These are phyloP conservation scores for Boletellus ananiceps DNA, from an alignment of 768 basidiomycete species.

Conservation along the genomic window DNA sequence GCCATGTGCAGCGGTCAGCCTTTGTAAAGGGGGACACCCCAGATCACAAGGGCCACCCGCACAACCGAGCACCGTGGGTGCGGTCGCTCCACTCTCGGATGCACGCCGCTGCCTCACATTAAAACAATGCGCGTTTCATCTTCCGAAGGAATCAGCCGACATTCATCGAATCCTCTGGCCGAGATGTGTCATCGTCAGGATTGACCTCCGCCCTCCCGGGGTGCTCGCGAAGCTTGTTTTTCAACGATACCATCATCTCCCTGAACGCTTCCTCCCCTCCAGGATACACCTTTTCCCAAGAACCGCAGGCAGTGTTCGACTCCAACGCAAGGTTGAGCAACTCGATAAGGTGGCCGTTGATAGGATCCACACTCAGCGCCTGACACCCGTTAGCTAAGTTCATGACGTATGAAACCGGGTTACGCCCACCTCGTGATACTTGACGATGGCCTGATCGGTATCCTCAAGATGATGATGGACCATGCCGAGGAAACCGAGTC, in stretches of 20 bases:
- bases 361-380: slow-evolving; percentile 79
- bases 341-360: slow-evolving; percentile 77
- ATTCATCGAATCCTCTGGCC: slow-evolving; percentile 29
- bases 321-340: slow-evolving; percentile 80
- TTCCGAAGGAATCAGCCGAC: slow-evolving; percentile 21
- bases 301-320: slow-evolving; percentile 30
- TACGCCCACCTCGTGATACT: slow-evolving; percentile 80
- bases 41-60: slow-evolving; percentile 20
- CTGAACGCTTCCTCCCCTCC: slow-evolving; percentile 33
- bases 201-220: slow-evolving; percentile 18
- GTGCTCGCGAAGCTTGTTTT: slow-evolving; percentile 26
- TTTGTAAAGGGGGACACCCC: slow-evolving; percentile 22
- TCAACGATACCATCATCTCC: slow-evolving; percentile 31
- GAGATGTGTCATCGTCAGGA: slow-evolving; percentile 14
- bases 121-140: slow-evolving; percentile 22
- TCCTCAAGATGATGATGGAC: slow-evolving; percentile 74
- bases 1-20: slow-evolving; percentile 9
- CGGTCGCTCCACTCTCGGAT: slow-evolving; percentile 21
- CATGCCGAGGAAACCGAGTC: slow-evolving; percentile 86
- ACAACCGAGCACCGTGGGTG: slow-evolving; percentile 21
- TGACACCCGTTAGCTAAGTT: slow-evolving; percentile 23
- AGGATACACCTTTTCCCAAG: slow-evolving; percentile 33
- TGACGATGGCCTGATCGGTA: slow-evolving; percentile 76
- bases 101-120: slow-evolving; percentile 15
- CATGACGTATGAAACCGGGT: background rate